These are phyloP conservation scores for Pestalotiopsis sp. DNA, from an alignment of 2,329 filamentous ascomycete species.

Conservation along the genomic window DNA sequence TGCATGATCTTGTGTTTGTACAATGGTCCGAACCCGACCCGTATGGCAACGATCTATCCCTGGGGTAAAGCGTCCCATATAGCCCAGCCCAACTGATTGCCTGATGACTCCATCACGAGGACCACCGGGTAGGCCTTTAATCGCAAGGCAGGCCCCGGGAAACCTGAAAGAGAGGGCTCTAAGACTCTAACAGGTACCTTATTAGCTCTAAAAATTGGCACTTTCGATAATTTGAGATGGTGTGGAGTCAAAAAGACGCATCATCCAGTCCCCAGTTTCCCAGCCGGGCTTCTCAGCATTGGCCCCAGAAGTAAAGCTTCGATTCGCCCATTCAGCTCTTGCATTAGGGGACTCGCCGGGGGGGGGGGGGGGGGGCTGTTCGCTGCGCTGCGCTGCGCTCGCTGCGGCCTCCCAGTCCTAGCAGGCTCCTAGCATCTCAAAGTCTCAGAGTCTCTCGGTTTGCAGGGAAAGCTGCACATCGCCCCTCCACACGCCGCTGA, in stretches of 20 bases:
- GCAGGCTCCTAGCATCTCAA: neutral
- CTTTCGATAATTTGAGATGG: conserved; percentile 3
- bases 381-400: neutral
- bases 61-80: neutral
- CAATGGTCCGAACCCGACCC: neutral
- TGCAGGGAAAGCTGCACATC: neutral
- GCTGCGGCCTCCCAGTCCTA: neutral
- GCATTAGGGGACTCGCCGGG: neutral
- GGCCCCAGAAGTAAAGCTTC: neutral
- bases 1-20: neutral
- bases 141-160: neutral
- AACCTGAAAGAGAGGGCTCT: neutral
- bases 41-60: neutral
- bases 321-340: neutral
- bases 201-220: conserved; percentile 2
- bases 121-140: neutral
- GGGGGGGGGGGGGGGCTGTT: no score
- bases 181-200: neutral
- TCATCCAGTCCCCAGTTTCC: conserved; percentile 3
- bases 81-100: neutral
- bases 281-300: neutral
- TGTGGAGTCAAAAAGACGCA: conserved; percentile 10
- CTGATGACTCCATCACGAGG: neutral
- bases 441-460: neutral
- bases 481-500: conserved; percentile 11